These are phyloP conservation scores for Candida ficus DNA, from an alignment of 805 yeast species.

Conservation along the genomic window DNA sequence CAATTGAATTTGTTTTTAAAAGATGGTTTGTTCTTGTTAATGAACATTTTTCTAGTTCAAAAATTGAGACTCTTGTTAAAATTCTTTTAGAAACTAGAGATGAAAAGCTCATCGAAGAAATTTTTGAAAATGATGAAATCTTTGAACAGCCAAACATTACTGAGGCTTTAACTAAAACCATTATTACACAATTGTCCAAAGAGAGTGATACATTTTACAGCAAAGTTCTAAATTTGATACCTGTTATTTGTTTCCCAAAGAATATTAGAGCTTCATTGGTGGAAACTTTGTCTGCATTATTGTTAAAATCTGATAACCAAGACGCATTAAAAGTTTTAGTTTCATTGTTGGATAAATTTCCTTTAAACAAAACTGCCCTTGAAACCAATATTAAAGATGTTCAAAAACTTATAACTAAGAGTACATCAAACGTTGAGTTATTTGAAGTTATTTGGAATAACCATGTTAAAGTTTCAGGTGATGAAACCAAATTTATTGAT, in stretches of 20 bases:
- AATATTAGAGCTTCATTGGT: constrained; percentile 25
- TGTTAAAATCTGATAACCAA: constrained; percentile 6
- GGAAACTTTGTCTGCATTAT: constrained; percentile 19
- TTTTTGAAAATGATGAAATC: constrained; percentile 33
- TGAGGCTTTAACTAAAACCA: constrained; percentile 23
- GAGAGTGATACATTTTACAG: constrained; percentile 4
- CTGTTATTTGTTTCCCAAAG: constrained; percentile 45
- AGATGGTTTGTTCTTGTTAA: constrained; percentile 55
- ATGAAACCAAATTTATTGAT: constrained; percentile 22
- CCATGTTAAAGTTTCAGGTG: constrained; percentile 36
- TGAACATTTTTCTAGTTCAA: constrained; percentile 26
- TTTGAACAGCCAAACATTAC: constrained; percentile 45
- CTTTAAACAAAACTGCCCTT: constrained; percentile 48
- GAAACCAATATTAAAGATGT: constrained; percentile 37
- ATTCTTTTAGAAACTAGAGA: constrained; percentile 23
- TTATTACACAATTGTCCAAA: constrained; percentile 17
- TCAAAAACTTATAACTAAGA: constrained; percentile 14
- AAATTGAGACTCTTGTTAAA: constrained; percentile 27
- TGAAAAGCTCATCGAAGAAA: constrained; percentile 14
- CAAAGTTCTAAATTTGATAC: constrained; percentile 29
- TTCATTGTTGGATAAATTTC: constrained; percentile 38
- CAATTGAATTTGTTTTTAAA: constrained; percentile 27
- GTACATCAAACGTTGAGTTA: constrained; percentile 20
- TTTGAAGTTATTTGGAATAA: constrained; percentile 35
- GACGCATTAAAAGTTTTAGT: constrained; percentile 22